Base-by-base conservation (phyloP, 768 basidiomycete genomes). In the Naganishia onofrii region DNA sequence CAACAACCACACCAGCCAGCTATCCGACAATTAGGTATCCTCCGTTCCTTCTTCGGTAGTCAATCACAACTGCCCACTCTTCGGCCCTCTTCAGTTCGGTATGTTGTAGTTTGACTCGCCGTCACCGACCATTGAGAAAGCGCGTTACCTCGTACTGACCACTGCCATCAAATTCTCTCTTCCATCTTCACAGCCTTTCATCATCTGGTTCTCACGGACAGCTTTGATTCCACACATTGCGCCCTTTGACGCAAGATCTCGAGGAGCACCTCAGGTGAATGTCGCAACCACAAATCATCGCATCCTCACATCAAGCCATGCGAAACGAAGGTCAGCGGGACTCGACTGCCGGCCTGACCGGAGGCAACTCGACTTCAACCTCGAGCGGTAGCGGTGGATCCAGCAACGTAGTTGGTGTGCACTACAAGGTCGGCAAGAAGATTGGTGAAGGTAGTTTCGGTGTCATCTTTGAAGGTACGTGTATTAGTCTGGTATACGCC, bases 391-490 rank as follows among this genome's bases (percentile, higher is more conserved):
- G 67, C 60, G 55, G 67, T 46, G 77, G 74, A 67, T 81, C 80
- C 31, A 79, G 77, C 70, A 82, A 82, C 70, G 81, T 95, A 79
- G 93, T 96, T 76, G 93, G 95, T 66, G 88, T 90, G n/a, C 93
- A 97, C 84, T 98, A 95, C 84, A 88, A 92, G 69, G 94, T 98
- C 26, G 95, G 95, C 76, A 91, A 91, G 86, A 98, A 98, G 87
- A 97, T 99, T 82, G 96, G 96, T 73, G 96, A 99, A 82, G 96
- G 96, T 72, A 78, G 76, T 67, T 99, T 99, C 81, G 96, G 96
- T 74, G 93, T 98, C 90, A 98, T 72, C 92, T 96, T 82, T 89
- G 97, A 86, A 89, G 96, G 93, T 78, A 63, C 84, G 83, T 72
- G 6, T 12, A 52, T 38, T 31, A 32, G 28, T 23, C 21, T 60